Conservation (phyloP, 495 filamentous ascomycete genomes). For the Apiosordaria backusii region DNA sequence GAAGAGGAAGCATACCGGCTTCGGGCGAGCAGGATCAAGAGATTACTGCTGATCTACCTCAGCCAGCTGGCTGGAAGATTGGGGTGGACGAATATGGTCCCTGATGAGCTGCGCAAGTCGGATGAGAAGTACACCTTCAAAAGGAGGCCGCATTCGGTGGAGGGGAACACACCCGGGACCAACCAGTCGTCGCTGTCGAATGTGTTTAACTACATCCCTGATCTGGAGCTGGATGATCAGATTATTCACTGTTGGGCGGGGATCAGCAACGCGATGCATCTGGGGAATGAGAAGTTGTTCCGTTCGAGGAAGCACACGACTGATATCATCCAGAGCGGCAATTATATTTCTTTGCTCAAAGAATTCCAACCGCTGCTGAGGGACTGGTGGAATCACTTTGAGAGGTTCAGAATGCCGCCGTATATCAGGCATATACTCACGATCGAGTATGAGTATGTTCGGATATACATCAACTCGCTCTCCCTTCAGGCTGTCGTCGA, state of each 20-base stretch:
- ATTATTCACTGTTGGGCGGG: slow-evolving; percentile 91
- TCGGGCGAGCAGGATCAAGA: slow-evolving; percentile 76
- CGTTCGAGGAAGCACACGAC: slow-evolving; percentile 78
- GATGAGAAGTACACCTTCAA: slow-evolving; percentile 43
- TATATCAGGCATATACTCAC: slow-evolving; percentile 79
- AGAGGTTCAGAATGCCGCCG: slow-evolving; percentile 63
- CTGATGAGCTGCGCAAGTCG: slow-evolving; percentile 53
- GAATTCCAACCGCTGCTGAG: slow-evolving; percentile 72
- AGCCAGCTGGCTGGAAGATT: slow-evolving; percentile 89
- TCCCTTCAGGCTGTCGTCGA: slow-evolving; percentile 93
- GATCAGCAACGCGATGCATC: slow-evolving; percentile 83
- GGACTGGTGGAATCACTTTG: slow-evolving; percentile 72
- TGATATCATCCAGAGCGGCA: slow-evolving; percentile 77
- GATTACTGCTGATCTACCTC: slow-evolving; percentile 81
- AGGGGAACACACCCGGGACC: slow-evolving; percentile 53
- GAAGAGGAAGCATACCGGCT: slow-evolving; percentile 70
- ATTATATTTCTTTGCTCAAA: slow-evolving; percentile 75
- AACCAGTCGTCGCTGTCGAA: slow-evolving; percentile 50
- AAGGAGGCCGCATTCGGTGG: slow-evolving; percentile 43
- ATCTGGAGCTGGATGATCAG: slow-evolving; percentile 61
- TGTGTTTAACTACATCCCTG: slow-evolving; percentile 54
- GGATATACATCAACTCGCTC: slow-evolving; percentile 89
- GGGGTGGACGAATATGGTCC: slow-evolving; percentile 91
- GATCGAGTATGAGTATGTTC: slow-evolving; percentile 87
- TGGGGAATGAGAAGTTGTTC: slow-evolving; percentile 80